Evolutionary conservation across 306 rosid species (phyloP), one percentile per base, ranked within the genome.

Genomic region (Ammopiptanthus mongolicus): DNA sequence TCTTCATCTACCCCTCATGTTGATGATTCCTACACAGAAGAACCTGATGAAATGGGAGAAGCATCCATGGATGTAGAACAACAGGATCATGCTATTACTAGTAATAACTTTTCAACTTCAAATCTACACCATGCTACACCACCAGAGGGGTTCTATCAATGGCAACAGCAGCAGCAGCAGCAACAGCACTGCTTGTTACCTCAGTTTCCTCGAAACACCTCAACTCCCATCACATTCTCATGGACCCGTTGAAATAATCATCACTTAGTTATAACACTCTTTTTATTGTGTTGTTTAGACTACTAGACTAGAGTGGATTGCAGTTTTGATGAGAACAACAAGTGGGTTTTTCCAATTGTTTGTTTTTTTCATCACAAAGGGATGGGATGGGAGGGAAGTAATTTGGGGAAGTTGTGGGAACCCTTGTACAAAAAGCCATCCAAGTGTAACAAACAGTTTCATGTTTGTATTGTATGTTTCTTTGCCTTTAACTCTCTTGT

Each of bases 161-260:
- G 88, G 89, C 89, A 82, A 42, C 92, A 82, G 50, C 92, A 86
- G 19, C 91, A 88, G 85, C 91, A 86, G 42, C 97, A 86, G 50
- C 93, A 86, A 29, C 93, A 88, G 18, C 97, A 90, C 72, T 91
- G 97, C 78, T 80, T 95, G 62, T 76, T 88, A 5, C 88, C 93
- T 3, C 97, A 84, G 73, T 64, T 88, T 73, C 95, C 94, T 8
- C 97, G 77, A 28, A 88, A 75, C 85, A 85, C 82, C 3, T 83
- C 95, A 56, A 79, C 93, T 3, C 91, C 96, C 17, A 81, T 95
- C 57, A 74, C 93, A 5, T 91, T 95, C 57, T 72, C 93, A 5
- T 91, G 97, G 93, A 83, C 91, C n/a, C 87, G 80, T 47, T 90
- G 81, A 58, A 25, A 39, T 41, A 3, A 13, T 70, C 2, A 9